These are phyloP conservation scores for Coffea canephora DNA, from an alignment of 257 asterid genomes.

Conservation along the genomic window DNA sequence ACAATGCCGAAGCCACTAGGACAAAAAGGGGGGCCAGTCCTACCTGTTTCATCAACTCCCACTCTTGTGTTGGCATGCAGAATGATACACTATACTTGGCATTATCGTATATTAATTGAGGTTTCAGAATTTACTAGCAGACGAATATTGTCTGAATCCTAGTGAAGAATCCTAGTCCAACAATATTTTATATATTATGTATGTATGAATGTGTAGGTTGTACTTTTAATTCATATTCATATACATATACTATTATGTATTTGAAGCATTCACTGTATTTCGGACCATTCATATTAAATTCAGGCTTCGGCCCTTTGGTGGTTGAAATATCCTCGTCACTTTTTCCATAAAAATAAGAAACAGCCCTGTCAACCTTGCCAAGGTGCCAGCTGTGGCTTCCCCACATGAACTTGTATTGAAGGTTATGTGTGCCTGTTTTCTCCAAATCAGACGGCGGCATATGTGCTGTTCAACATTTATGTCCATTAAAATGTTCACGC, in stretches of 20 bases:
- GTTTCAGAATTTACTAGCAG: background rate
- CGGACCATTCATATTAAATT: background rate
- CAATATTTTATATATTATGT: background rate
- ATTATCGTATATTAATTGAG: background rate
- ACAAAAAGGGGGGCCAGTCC: background rate
- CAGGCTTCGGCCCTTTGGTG: background rate
- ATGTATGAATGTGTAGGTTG: background rate
- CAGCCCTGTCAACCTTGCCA: conserved; percentile 7
- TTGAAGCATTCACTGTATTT: conserved; percentile 7
- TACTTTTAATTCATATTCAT: background rate
- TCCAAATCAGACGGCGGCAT: background rate
- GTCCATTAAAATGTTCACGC: background rate
- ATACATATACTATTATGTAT: background rate
- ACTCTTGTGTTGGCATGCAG: background rate
- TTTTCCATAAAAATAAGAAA: background rate
- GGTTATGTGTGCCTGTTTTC: background rate
- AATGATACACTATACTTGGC: background rate
- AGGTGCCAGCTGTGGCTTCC: conserved; percentile 10
- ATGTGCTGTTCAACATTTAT: too few species aligned
- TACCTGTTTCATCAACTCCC: conserved; percentile 24
- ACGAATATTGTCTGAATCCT: conserved; percentile 6
- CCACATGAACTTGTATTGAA: background rate
- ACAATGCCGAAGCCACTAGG: background rate
- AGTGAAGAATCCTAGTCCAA: conserved; percentile 14
- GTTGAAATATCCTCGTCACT: conserved; percentile 7